A percentile compares a stretch with the other conserved stretches of the same genome.
These are phyloP conservation scores for Pinus albicaulis DNA, from an alignment of 75 land plant genomes.

Conservation along the genomic window DNA sequence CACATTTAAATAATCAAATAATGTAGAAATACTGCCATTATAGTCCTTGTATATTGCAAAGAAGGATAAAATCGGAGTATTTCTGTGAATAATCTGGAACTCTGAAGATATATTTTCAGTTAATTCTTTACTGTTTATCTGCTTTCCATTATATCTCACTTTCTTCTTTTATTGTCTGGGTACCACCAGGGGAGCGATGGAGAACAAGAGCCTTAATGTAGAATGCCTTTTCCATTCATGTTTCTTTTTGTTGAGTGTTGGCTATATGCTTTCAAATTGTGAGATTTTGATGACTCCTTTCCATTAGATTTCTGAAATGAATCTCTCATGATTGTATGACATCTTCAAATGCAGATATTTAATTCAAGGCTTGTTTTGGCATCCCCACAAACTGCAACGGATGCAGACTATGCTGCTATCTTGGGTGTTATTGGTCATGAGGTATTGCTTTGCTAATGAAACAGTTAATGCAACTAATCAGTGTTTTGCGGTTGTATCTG, in stretches of 20 bases:
- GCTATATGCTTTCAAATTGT: background rate
- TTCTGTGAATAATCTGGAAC: background rate
- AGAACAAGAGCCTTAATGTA: slow-evolving; percentile 97
- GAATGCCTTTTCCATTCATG: slow-evolving; percentile 7
- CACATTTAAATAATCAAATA: background rate
- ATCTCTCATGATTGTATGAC: background rate
- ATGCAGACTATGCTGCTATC: slow-evolving; percentile 96
- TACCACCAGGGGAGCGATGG: slow-evolving; percentile 95
- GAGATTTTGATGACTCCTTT: background rate
- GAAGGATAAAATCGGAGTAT: background rate
- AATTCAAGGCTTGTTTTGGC: slow-evolving; percentile 96
- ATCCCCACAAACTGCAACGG: slow-evolving; percentile 93
- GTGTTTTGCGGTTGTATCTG: background rate
- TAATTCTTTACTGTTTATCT: background rate
- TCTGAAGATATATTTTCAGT: too few relatives aligned
- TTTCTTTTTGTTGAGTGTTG: background rate
- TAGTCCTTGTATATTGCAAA: too few relatives aligned
- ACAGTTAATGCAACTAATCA: background rate
- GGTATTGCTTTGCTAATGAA: slow-evolving; percentile 26
- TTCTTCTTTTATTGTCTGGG: background rate
- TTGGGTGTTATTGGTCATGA: slow-evolving; percentile 98
- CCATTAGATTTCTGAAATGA: slow-evolving; percentile 2
- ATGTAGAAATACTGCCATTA: background rate
- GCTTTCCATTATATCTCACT: slow-evolving; percentile 2
- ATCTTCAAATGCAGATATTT: slow-evolving; percentile 60